Evolutionary conservation across 2,329 filamentous ascomycete species (phyloP).

Genomic region (Trichoderma gracile): DNA sequence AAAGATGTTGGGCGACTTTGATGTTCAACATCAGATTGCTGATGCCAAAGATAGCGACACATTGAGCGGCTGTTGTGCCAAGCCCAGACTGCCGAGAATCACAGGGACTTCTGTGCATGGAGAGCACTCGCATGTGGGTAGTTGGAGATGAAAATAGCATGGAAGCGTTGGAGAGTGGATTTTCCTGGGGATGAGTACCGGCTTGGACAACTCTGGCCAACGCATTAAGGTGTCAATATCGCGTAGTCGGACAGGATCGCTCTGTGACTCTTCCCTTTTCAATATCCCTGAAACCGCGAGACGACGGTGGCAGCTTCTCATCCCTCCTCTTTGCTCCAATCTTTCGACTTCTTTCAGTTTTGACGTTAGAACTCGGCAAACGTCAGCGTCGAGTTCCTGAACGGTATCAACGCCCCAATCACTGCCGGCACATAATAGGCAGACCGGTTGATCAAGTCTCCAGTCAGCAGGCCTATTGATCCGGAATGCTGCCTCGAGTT

Average conservation of each 20-base stretch:
- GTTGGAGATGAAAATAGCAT: too few relatives aligned
- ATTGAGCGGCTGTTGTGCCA: too few relatives aligned
- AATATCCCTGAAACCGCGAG: too few relatives aligned
- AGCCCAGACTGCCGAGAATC: too few relatives aligned
- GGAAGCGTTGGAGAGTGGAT: too few relatives aligned
- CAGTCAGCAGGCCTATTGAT: conserved; percentile 45
- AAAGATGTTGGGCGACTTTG: too few relatives aligned
- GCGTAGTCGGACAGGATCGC: background rate
- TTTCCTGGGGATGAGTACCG: too few relatives aligned
- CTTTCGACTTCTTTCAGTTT: background rate
- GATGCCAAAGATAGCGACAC: too few relatives aligned
- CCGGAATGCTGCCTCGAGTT: conserved; percentile 44
- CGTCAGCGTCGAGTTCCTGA: conserved; percentile 39
- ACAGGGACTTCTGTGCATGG: too few relatives aligned
- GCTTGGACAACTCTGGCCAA: background rate
- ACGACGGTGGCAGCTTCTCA: too few relatives aligned
- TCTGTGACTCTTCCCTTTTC: background rate
- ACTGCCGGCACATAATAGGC: conserved; percentile 44
- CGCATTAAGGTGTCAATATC: background rate
- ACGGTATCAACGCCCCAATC: conserved; percentile 45
- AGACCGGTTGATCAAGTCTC: conserved; percentile 40
- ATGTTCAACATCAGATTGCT: too few relatives aligned
- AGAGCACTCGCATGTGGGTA: too few relatives aligned
- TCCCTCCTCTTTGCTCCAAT: background rate
- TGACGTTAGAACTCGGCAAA: conserved; percentile 30